Base-by-base conservation (phyloP, 441 rosid genomes). In the Eutrema salsugineum region DNA sequence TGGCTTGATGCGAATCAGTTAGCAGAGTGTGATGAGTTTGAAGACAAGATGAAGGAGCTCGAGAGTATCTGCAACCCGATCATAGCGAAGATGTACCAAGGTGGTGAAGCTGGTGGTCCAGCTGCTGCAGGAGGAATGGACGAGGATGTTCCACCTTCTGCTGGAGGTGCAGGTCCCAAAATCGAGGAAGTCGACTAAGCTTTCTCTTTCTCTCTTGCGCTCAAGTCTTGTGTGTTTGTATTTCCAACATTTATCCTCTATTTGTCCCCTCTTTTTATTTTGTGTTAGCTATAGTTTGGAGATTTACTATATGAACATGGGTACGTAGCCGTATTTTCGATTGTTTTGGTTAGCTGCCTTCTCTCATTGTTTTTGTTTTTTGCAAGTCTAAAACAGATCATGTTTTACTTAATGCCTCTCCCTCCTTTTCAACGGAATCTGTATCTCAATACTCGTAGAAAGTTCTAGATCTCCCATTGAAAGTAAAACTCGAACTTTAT, bases 61-160 rank as follows among this genome's bases (percentile, higher is more conserved):
- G 91, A 84, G 79, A 79, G 87, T 74, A 75, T 83, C n/a, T 87
- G 87, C 81, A 87, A 84, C 77, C 88, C 88, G 6, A 84, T 87
- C 70, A 84, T 84, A 0, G 88, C 91, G 0, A 87, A 83, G 80
- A 85, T 87, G 88, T 84, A 87, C 60, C 91, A 82, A 59, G 91
- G 91, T 5, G 80, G 73, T 24, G 88, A 78, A 51, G 76, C 66
- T 78, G 86, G 82, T 35, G 81, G 71, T 15, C 80, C 74, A 33
- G 63, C 68, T 58, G 49, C 63, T 27, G 30, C 72, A 11, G 72
- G 72, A 48, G 72, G 75, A 33, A 77, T 83, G 88, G 88, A 83
- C 5, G 85, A 85, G 0, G 89, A 86, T 61, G 79, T 24, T 59
- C 85, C 85, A 28, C 83, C 86, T 57, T 56, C 82, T 27, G 79